These are phyloP conservation scores for Mycogone perniciosa DNA, from an alignment of 2,329 filamentous ascomycete species.

Conservation along the genomic window DNA sequence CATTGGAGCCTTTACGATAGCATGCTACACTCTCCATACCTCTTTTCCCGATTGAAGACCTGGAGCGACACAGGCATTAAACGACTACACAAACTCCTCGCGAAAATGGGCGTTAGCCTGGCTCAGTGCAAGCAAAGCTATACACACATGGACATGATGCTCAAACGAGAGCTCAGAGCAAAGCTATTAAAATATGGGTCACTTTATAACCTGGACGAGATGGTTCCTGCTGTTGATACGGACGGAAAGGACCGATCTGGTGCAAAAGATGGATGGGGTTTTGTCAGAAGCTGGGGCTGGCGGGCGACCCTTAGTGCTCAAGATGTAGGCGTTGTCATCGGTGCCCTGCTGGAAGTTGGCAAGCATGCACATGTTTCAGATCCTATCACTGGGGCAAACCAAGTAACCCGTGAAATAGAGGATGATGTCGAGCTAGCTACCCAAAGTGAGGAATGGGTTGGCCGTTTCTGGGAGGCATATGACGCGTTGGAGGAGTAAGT, in stretches of 20 bases:
- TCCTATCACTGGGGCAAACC: slow-evolving; percentile 23
- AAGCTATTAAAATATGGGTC: slow-evolving; percentile 88
- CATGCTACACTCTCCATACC: slow-evolving; percentile 94
- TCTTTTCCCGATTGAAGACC: slow-evolving; percentile 84
- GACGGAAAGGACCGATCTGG: slow-evolving; percentile 63
- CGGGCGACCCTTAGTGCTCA: slow-evolving; percentile 87
- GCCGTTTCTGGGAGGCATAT: slow-evolving; percentile 65
- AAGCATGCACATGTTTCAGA: slow-evolving; percentile 41
- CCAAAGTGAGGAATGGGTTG: slow-evolving; percentile 58
- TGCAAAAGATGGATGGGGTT: slow-evolving; percentile 89
- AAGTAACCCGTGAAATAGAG: slow-evolving; percentile 35
- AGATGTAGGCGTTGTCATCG: slow-evolving; percentile 88
- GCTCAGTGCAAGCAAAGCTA: slow-evolving; percentile 94
- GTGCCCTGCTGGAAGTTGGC: slow-evolving; percentile 88
- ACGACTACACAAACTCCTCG: slow-evolving; percentile 84
- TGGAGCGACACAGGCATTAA: slow-evolving; percentile 90
- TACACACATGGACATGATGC: slow-evolving; percentile 96
- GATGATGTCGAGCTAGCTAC: slow-evolving; percentile 43
- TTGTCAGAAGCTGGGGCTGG: slow-evolving; percentile 97
- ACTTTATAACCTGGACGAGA: slow-evolving; percentile 86
- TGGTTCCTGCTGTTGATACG: slow-evolving; percentile 74
- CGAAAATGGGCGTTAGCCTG: slow-evolving; percentile 95
- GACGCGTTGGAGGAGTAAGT: slow-evolving; percentile 64
- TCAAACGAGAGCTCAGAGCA: slow-evolving; percentile 80
- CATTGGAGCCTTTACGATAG: slow-evolving; percentile 98